Evolutionary conservation across 192 early-diverging fungal genomes (phyloP).

Genomic region (Coemansia sp.): DNA sequence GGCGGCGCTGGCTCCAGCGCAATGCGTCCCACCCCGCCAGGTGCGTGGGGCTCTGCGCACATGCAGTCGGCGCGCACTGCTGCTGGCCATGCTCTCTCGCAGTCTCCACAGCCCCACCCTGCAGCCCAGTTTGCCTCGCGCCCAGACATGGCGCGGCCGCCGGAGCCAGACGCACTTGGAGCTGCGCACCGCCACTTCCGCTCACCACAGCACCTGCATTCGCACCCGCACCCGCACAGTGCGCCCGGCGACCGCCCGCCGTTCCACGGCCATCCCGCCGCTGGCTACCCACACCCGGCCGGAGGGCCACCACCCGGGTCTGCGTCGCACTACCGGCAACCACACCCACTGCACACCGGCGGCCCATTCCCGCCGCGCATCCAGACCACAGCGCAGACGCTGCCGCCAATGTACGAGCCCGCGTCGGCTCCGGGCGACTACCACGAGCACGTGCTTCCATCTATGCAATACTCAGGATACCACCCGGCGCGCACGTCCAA

Average conservation of each 20-base stretch:
- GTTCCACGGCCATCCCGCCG: background rate
- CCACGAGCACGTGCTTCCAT: constrained; percentile 2
- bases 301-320: background rate
- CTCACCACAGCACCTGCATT: constrained; percentile 8
- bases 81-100: constrained; percentile 13
- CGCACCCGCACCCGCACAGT: constrained; percentile 5
- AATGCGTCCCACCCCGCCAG: constrained; percentile 1
- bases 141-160: background rate
- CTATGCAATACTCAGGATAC: constrained; percentile 2
- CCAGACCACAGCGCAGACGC: constrained; percentile 4
- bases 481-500: constrained; percentile 14
- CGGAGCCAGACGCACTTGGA: background rate
- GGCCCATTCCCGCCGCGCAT: constrained; percentile 6
- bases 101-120: constrained; percentile 20
- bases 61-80: constrained; percentile 2
- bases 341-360: background rate
- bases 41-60: constrained; percentile 2
- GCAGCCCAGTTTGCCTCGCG: background rate
- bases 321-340: background rate
- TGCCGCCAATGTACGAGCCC: constrained; percentile 15
- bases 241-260: background rate
- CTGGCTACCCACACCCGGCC: background rate
- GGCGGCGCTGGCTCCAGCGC: background rate
- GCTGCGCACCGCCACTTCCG: constrained; percentile 7
- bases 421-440: constrained; percentile 12